Conservation (phyloP, 805 yeast genomes). For the Lipomyces sp. region DNA sequence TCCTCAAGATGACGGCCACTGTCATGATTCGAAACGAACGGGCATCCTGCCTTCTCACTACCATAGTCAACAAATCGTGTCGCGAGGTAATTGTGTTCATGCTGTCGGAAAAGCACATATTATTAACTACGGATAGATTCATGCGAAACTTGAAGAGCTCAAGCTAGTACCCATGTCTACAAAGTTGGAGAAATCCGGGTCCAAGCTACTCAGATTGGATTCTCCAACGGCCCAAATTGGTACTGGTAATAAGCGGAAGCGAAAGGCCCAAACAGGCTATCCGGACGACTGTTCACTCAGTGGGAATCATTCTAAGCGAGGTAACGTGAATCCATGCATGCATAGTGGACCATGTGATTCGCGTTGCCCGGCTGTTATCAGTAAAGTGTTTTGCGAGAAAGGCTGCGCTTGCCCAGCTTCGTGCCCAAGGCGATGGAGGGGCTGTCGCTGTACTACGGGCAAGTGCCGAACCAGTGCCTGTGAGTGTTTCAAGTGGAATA, state of each 20-base stretch:
- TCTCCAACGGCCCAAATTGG: constrained; percentile 1
- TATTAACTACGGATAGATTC: constrained; percentile 14
- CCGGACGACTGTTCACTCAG: constrained; percentile 35
- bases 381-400: constrained; percentile 32
- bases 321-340: constrained; percentile 34
- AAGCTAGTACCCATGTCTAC: constrained; percentile 11
- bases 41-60: constrained; percentile 26
- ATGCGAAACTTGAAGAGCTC: constrained; percentile 20
- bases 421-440: constrained; percentile 34
- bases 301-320: constrained; percentile 32
- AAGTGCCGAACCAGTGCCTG: constrained; percentile 34
- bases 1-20: constrained; percentile 28
- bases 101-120: neutral
- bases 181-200: neutral
- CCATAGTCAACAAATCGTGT: constrained; percentile 25
- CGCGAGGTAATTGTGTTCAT: constrained; percentile 18
- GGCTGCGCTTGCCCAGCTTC: constrained; percentile 28
- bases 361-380: constrained; percentile 27
- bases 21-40: constrained; percentile 26
- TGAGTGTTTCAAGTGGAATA: constrained; percentile 36
- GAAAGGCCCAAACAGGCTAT: constrained; percentile 26
- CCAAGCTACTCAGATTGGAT: neutral
- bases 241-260: constrained; percentile 27
- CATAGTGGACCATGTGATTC: constrained; percentile 34
- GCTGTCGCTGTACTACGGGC: constrained; percentile 31